Evolutionary conservation across 192 early-diverging fungal species (phyloP).

Genomic region (Allomyces javanicus): DNA sequence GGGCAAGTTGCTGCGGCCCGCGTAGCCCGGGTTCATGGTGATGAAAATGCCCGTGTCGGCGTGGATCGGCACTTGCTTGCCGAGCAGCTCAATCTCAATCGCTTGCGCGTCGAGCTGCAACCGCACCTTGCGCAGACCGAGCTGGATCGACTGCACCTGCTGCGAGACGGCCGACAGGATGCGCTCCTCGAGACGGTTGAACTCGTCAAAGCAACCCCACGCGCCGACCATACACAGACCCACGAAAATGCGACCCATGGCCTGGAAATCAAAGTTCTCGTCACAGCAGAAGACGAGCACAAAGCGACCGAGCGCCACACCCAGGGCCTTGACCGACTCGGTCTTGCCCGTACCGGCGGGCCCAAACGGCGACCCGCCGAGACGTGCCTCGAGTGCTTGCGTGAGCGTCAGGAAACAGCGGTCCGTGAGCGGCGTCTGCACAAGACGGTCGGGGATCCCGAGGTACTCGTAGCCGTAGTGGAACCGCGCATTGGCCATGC

Average conservation of each 20-base stretch:
- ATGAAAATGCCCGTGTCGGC: slow-evolving; percentile 90
- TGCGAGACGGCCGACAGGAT: slow-evolving; percentile 97
- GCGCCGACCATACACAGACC: slow-evolving; percentile 97
- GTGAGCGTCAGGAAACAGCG: slow-evolving; percentile 96
- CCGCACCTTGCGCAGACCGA: slow-evolving; percentile 46
- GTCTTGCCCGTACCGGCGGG: slow-evolving; percentile 99
- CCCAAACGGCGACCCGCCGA: slow-evolving; percentile 96
- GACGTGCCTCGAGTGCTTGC: slow-evolving; percentile 75
- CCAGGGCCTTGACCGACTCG: slow-evolving; percentile 94
- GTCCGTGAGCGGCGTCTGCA: slow-evolving; percentile 98
- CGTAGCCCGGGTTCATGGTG: slow-evolving; percentile 99
- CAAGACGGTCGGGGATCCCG: slow-evolving; percentile 86
- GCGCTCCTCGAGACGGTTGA: slow-evolving; percentile 95
- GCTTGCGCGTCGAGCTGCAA: background rate
- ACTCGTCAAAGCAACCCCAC: slow-evolving; percentile 99
- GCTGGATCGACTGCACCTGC: slow-evolving; percentile 97
- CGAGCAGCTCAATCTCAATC: slow-evolving; percentile 80
- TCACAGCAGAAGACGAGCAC: slow-evolving; percentile 99
- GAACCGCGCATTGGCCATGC: slow-evolving; percentile 88
- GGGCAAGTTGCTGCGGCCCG: slow-evolving; percentile 90
- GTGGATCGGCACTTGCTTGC: slow-evolving; percentile 67
- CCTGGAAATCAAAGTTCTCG: slow-evolving; percentile 99
- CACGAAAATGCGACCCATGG: slow-evolving; percentile 99
- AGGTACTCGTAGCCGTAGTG: slow-evolving; percentile 96
- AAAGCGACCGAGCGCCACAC: slow-evolving; percentile 82